Base-by-base conservation (phyloP, 2,329 filamentous ascomycete species). In the Aspergillus sp. region DNA sequence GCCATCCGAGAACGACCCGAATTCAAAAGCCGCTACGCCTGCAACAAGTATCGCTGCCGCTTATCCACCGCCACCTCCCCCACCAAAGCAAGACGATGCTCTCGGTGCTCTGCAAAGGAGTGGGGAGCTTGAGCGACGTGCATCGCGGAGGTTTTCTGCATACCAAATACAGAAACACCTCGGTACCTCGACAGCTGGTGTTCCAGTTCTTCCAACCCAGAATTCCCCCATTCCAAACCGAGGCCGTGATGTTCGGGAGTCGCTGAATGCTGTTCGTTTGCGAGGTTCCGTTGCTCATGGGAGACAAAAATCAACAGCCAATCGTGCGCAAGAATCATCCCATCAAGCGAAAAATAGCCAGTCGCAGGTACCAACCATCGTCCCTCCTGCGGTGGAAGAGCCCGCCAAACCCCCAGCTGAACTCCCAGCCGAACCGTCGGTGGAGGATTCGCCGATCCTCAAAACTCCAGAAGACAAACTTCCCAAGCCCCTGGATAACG, bases 91-190 rank as follows among this genome's bases (percentile, higher is more conserved):
- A 56, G 87, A 93, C 57, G 94, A 95, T 71, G 93, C 93, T 5
- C 73, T 98, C 41, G 89, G 89, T 39, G 90, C 90, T 40, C 69
- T 98, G 52, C 93, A 97, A 67, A 82, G 90, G 66, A 90, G 90
- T 30, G 91, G 91, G 13, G 90, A 96, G 53, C 72, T 98, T 39
- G 93, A 98, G 68, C 81, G 93, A 61, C 80, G 93, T 62, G 93
- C 93, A 1, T 98, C 93, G 10, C 79, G 91, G 54, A 78, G 93
- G 59, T 98, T 97, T 63, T 97, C 93, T 2, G 87, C 90, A 42
- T 98, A 97, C 63, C 93, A 98, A 61, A 95, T 98, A 54, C 88
- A 89, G 37, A 97, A 96, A 62, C 90, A 95, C 58, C 74, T 97
- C 2, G 91, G 91, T 8, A 79, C 83, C 11, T 84, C 85, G 33